Percentiles rank a stretch among this genome's conserved stretches.
These are phyloP conservation scores for Tulasnella sp. DNA, from an alignment of 768 basidiomycete species.

Conservation along the genomic window DNA sequence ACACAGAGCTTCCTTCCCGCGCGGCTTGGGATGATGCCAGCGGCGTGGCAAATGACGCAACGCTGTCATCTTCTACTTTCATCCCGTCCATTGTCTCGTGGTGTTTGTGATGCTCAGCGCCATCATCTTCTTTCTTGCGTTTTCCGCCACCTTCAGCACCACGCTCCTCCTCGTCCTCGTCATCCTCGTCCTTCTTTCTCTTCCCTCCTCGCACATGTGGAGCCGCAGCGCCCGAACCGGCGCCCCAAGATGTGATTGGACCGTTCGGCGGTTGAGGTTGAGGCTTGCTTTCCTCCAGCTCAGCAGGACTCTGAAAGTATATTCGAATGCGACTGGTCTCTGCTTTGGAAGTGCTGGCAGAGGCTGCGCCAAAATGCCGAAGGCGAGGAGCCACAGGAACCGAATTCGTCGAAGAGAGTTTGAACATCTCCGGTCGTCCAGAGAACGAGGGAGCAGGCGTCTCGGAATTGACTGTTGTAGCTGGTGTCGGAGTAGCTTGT, in stretches of 20 bases:
- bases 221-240: not conserved
- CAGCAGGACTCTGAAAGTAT: constrained; percentile 82
- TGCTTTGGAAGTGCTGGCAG: not conserved
- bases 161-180: constrained; percentile 68
- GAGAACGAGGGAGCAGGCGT: constrained; percentile 20
- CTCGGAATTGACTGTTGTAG: not conserved
- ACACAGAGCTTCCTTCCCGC: too few relatives aligned
- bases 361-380: constrained; percentile 13
- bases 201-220: constrained; percentile 8
- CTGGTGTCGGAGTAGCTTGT: constrained; percentile 22
- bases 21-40: not conserved
- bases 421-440: constrained; percentile 17
- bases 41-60: not conserved
- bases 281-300: constrained; percentile 14
- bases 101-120: constrained; percentile 1
- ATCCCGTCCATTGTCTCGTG: not conserved
- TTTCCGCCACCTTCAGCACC: constrained; percentile 35
- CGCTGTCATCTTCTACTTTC: not conserved
- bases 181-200: constrained; percentile 73
- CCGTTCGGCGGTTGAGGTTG: not conserved
- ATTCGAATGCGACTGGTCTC: constrained; percentile 64
- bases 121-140: constrained; percentile 41
- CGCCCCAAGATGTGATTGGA: not conserved
- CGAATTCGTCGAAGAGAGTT: constrained; percentile 13
- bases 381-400: constrained; percentile 19